Evolutionary conservation across 208 protist species (phyloP).

Genomic region (Spongospora subterranea): DNA sequence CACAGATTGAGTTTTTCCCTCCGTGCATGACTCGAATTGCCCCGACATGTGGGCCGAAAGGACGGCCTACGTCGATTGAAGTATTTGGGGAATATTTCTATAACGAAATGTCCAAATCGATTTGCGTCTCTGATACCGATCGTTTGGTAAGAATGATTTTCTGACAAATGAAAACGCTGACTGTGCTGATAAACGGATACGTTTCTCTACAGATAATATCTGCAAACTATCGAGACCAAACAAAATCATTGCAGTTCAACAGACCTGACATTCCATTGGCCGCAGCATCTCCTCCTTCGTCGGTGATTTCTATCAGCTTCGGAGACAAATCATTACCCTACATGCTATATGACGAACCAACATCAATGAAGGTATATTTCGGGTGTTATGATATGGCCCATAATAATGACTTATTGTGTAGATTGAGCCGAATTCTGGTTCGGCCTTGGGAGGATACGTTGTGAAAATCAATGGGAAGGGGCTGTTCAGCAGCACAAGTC

Average conservation of each 20-base stretch:
- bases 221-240: too few species aligned
- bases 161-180: too few species aligned
- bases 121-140: neutral
- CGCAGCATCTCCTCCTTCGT: neutral
- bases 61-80: neutral
- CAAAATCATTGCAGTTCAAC: too few species aligned
- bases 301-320: neutral
- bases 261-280: too few species aligned
- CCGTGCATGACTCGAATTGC: neutral
- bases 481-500: neutral
- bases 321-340: neutral
- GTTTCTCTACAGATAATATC: neutral
- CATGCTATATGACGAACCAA: neutral
- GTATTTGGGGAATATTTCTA: neutral
- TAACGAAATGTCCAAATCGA: neutral
- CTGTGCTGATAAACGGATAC: too few species aligned
- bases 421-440: neutral
- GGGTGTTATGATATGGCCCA: neutral
- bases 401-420: neutral
- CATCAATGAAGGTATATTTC: neutral
- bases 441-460: neutral
- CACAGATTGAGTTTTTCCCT: neutral
- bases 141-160: too few species aligned
- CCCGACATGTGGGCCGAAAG: neutral
- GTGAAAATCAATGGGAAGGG: neutral